Percentiles rank a stretch among this genome's conserved stretches.
phyloP scores from a whole-genome alignment of 306 rosid genomes.

The Begonia fuchsioides region DNA sequence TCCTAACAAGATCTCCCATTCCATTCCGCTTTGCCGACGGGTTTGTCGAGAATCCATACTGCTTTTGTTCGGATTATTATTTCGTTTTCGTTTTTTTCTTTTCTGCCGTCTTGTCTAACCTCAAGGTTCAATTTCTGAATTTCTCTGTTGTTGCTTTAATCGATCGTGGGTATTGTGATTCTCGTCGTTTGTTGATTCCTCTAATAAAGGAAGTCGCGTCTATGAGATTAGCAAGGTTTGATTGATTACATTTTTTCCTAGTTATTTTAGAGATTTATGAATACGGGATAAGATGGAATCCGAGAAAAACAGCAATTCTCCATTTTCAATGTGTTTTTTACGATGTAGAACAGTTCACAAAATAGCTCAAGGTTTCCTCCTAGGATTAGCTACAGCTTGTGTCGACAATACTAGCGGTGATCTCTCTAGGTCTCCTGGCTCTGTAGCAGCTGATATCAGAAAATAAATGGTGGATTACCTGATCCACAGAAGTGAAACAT shows the following conservation, averaged over 20 bases:
- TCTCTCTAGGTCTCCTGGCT: constrained; percentile 43
- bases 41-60: no score
- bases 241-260: no score
- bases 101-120: no score
- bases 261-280: no score
- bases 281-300: constrained; percentile 52
- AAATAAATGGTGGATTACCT: constrained; percentile 64
- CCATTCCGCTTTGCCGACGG: no score
- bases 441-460: constrained; percentile 53
- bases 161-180: no score
- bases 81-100: no score
- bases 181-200: neutral
- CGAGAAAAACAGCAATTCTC: constrained; percentile 30
- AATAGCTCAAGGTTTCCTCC: constrained; percentile 62
- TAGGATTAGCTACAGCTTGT: constrained; percentile 64
- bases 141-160: no score
- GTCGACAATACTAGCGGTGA: constrained; percentile 70
- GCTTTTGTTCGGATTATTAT: no score
- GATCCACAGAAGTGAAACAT: constrained; percentile 49
- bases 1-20: neutral
- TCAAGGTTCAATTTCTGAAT: no score
- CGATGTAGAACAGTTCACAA: constrained; percentile 53
- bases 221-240: no score
- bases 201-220: no score
- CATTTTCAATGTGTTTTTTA: constrained; percentile 43